A percentile compares a stretch with the other conserved stretches of the same genome.
phyloP scores from a whole-genome alignment of 208 protist genomes.

The Trypanosoma platydactyli region DNA sequence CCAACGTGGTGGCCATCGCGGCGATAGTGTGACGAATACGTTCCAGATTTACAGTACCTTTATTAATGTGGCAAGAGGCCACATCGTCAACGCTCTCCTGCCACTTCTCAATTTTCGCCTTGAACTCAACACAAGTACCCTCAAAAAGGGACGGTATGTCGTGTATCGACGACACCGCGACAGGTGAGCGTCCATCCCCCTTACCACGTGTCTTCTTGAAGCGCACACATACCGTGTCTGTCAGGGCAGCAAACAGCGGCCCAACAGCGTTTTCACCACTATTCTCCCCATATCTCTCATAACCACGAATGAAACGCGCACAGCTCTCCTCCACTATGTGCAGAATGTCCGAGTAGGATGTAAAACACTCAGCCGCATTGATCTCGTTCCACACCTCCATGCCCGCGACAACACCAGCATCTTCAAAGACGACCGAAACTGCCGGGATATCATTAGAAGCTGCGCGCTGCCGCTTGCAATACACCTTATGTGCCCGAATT shows the following conservation, averaged over 20 bases:
- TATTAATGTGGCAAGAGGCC: background rate
- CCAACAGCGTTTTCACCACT: slow-evolving; percentile 1
- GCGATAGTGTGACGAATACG: slow-evolving; percentile 81
- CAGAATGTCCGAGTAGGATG: slow-evolving; percentile 39
- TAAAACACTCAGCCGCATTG: background rate
- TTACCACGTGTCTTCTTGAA: slow-evolving; percentile 55
- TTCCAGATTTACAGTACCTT: slow-evolving; percentile 56
- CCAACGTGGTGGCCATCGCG: slow-evolving; percentile 75
- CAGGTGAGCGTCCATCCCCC: slow-evolving; percentile 15
- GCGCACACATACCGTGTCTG: slow-evolving; percentile 62
- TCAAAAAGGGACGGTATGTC: slow-evolving; percentile 60
- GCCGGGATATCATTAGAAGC: background rate
- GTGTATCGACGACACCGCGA: slow-evolving; percentile 35
- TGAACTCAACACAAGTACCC: slow-evolving; percentile 78
- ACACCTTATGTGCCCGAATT: slow-evolving; percentile 60
- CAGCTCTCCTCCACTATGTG: slow-evolving; percentile 54
- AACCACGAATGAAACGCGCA: slow-evolving; percentile 40
- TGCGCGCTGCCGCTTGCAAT: slow-evolving; percentile 33
- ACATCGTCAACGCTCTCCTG: background rate
- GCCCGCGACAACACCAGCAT: slow-evolving; percentile 33
- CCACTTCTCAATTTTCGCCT: slow-evolving; percentile 33
- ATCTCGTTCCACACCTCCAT: background rate
- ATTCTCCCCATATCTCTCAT: slow-evolving; percentile 13
- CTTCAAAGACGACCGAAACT: slow-evolving; percentile 46
- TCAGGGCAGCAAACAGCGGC: slow-evolving; percentile 43